Evolutionary conservation across 2,329 filamentous ascomycete genomes (phyloP), one percentile per base, ranked within the genome.

Genomic region (Achaetomium macrosporum): DNA sequence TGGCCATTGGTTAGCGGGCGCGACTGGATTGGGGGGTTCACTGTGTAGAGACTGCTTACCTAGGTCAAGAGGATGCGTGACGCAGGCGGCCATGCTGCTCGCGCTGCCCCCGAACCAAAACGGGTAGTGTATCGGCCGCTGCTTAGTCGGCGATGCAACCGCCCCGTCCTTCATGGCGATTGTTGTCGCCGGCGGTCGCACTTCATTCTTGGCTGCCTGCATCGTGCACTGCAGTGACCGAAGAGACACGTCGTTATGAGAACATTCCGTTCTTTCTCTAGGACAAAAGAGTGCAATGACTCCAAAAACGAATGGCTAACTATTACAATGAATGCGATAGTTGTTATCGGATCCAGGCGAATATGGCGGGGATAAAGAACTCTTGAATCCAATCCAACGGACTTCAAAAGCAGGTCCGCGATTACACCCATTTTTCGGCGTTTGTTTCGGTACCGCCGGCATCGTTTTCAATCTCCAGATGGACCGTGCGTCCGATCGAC

Each of bases 31-130:
- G 10, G 15, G 39, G 20, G 20, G 3, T 47, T 33, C 41, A 20
- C 19, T 37, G 11, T 3, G 33, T 15, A 15, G 33, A 16, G 17
- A 31, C 12, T n/a, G 42, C 60, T 39, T 55, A 60, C 59, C 56
- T n/a, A 60, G 59, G 56, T 63, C 59, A 15, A 63, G 54, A 11
- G 60, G 61, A 51, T 63, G 61, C 20, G 63, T 63, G 16, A 64
- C 61, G 47, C 59, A 63, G 25, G 63, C 60, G 25, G 59, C 61
- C 56, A 61, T 58, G 40, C 56, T 62, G 45, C 59, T 60, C 16
- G 63, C 90, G 68, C 89, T 96, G 51, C 93, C 93, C 59, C 93
- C 93, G 69, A 99, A 97, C 93, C 92, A 97, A 71, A 92, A 92
- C 10, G 88, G 88, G 72, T 92, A 92, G 56, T 73, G 72, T 40